Percentiles rank a stretch among this genome's conserved stretches.
Evolutionary conservation across 257 asterid genomes (phyloP).

Genomic region (Solanum paucissectum): DNA sequence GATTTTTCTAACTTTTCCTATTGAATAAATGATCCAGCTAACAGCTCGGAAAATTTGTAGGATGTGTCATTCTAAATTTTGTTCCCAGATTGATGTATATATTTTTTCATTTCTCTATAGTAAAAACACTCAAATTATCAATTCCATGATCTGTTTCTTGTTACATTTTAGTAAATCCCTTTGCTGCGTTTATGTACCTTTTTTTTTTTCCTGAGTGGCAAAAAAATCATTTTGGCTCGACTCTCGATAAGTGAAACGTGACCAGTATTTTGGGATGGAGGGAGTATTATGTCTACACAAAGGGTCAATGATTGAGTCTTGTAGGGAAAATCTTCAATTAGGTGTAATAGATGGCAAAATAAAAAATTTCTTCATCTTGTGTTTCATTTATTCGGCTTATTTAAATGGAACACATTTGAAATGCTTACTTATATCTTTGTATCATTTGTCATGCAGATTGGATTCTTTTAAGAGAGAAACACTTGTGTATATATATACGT

Average conservation of each 20-base stretch:
- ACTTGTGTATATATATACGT: background rate
- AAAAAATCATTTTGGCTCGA: background rate
- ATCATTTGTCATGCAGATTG: background rate
- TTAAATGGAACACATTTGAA: background rate
- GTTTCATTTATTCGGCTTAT: background rate
- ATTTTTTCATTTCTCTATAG: background rate
- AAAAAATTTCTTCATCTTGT: no score
- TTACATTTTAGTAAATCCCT: background rate
- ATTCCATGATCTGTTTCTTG: background rate
- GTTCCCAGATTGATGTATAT: background rate
- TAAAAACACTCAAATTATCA: background rate
- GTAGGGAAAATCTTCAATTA: background rate
- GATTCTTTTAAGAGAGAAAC: background rate
- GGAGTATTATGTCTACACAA: background rate
- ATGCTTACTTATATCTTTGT: background rate
- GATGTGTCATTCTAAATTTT: background rate
- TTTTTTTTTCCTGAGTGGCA: background rate
- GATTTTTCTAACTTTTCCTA: background rate
- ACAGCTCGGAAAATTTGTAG: constrained; percentile 1
- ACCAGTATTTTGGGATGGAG: background rate
- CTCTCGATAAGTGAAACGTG: background rate
- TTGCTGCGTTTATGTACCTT: background rate
- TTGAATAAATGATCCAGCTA: background rate
- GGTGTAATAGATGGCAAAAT: background rate
- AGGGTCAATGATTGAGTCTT: background rate